These are phyloP conservation scores for Mycena citricolor DNA, from an alignment of 1,284 basidiomycete species.

Conservation along the genomic window DNA sequence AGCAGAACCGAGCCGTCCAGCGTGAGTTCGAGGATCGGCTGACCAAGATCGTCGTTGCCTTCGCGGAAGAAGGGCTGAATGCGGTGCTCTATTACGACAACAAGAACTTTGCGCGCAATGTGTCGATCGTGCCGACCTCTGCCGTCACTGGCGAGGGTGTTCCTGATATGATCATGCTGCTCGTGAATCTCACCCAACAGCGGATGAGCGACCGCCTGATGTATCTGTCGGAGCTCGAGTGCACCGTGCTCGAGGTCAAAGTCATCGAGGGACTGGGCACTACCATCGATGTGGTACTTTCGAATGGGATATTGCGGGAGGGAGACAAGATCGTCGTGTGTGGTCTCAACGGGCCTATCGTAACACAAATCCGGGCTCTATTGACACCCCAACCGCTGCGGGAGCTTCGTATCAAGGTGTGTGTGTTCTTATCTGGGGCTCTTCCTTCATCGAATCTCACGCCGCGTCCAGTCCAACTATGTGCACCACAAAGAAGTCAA, in stretches of 20 bases:
- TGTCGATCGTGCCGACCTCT: conserved; percentile 96
- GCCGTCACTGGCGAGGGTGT: conserved; percentile 98
- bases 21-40: conserved; percentile 94
- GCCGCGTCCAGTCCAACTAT: conserved; percentile 74
- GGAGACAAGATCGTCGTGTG: conserved; percentile 97
- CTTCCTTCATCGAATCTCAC: conserved; percentile 14
- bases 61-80: conserved; percentile 98
- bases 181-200: conserved; percentile 97
- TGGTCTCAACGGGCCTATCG: conserved; percentile 96
- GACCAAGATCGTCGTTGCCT: conserved; percentile 84
- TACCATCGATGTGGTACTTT: conserved; percentile 96
- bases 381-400: conserved; percentile 96
- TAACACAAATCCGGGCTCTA: conserved; percentile 92
- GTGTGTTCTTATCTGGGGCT: too few species aligned
- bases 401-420: conserved; percentile 92
- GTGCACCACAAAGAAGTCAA: conserved; percentile 99
- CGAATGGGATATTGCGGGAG: conserved; percentile 92
- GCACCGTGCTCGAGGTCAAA: conserved; percentile 99
- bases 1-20: conserved; percentile 80
- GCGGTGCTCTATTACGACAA: conserved; percentile 97
- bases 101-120: conserved; percentile 92
- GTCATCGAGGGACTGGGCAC: conserved; percentile 98
- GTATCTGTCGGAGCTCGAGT: conserved; percentile 98
- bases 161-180: conserved; percentile 99
- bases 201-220: conserved; percentile 97